A percentile compares a stretch with the other conserved stretches of the same genome.
These are phyloP conservation scores for Acanthochlamys bracteata DNA, from an alignment of 106 monocot genomes.

Conservation along the genomic window DNA sequence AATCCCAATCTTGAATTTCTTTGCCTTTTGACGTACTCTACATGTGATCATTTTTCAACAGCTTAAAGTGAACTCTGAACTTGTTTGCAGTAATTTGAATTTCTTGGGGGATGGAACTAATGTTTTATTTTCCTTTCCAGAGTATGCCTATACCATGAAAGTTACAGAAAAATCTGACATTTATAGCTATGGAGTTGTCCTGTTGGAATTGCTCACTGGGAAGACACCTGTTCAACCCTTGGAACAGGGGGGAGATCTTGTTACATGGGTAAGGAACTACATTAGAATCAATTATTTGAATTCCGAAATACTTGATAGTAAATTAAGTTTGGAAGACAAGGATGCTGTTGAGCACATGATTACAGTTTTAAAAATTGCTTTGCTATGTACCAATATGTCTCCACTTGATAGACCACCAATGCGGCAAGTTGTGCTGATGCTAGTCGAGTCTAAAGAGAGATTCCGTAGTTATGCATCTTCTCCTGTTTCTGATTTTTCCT, in stretches of 20 bases:
- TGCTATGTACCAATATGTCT: constrained; percentile 75
- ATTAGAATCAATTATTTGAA: constrained; percentile 45
- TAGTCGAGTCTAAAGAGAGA: constrained; percentile 83
- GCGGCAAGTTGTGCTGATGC: constrained; percentile 79
- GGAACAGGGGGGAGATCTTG: constrained; percentile 88
- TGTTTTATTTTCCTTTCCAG: constrained; percentile 17
- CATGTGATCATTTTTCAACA: too few species aligned
- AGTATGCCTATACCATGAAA: constrained; percentile 99
- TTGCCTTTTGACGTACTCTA: too few species aligned
- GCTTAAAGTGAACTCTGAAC: too few species aligned
- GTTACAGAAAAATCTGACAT: constrained; percentile 92
- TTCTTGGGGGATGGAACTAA: too few species aligned
- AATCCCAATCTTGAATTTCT: too few species aligned
- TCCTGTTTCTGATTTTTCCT: constrained; percentile 42
- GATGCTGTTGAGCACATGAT: constrained; percentile 64
- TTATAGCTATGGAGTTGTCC: constrained; percentile 93
- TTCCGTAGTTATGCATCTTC: constrained; percentile 39
- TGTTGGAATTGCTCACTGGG: constrained; percentile 83
- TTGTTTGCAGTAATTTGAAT: too few species aligned
- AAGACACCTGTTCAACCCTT: constrained; percentile 82
- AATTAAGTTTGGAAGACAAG: constrained; percentile 44
- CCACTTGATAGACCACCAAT: constrained; percentile 87
- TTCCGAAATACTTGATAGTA: constrained; percentile 47
- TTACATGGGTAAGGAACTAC: constrained; percentile 75
- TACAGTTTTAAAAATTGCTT: constrained; percentile 84